phyloP scores from a whole-genome alignment of 148 eudicot genomes.

The Polygonum aviculare region DNA sequence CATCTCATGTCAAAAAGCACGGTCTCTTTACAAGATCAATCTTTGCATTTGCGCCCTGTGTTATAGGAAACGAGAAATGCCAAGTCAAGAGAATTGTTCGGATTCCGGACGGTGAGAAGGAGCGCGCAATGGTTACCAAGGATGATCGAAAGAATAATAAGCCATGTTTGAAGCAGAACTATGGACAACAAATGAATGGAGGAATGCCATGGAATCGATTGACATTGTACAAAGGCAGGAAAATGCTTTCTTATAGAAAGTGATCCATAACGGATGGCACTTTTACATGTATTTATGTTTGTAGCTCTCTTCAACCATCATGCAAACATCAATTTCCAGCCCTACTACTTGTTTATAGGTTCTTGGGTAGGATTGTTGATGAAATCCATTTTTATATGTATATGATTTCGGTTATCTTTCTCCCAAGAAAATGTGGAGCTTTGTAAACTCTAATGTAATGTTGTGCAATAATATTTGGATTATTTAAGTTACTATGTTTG shows the following conservation, averaged over 20 bases:
- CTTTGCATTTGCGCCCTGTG: not conserved
- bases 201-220: slow-evolving; percentile 55
- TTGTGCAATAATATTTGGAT: not conserved
- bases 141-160: slow-evolving; percentile 3
- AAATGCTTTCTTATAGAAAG: slow-evolving; percentile 17
- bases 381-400: not conserved
- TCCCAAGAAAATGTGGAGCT: not conserved
- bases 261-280: not conserved
- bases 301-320: not conserved
- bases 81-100: slow-evolving; percentile 43
- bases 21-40: too few species aligned
- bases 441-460: not conserved
- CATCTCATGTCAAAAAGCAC: not conserved
- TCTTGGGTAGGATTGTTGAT: not conserved
- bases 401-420: not conserved
- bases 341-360: not conserved
- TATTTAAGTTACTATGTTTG: not conserved
- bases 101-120: slow-evolving; percentile 19
- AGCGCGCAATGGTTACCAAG: not conserved
- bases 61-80: slow-evolving; percentile 21
- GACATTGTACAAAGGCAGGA: slow-evolving; percentile 53
- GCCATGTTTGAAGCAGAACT: slow-evolving; percentile 11
- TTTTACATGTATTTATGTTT: not conserved
- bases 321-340: not conserved
- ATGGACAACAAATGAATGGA: slow-evolving; percentile 17